Base-by-base conservation (phyloP, 225 moss, liverwort and hornwort species). In the Polytrichum formosum region DNA sequence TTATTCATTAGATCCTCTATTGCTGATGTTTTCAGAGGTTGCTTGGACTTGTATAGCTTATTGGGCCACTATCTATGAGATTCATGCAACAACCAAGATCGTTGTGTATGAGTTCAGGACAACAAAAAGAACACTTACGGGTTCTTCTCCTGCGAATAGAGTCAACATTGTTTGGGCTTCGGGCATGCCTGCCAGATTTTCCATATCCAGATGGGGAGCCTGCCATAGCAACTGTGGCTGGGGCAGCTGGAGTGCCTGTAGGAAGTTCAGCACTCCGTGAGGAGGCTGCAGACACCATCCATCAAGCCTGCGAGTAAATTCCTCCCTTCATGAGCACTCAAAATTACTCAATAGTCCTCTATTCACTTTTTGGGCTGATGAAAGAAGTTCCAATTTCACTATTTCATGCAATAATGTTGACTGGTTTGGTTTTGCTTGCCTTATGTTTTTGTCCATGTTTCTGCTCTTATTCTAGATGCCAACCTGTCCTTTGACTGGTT, bases 171-270 rank as follows among this genome's bases (percentile, higher is more conserved):
- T 70, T 74, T 78, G 93, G 91, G 75, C 63, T 91, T 46, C 80
- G 87, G 67, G 85, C 91, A 20, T 91, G 87, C 68, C 85, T 93
- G 67, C 91, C 93, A 64, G 91, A 93, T 77, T 93, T 93, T 63
- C 56, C 74, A 3, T 55, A 72, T 75, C 71, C 69, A 68, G 46
- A 53, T 67, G 80, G 65, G 25, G 77, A 68, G 68, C 69, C 54
- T 31, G 53, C 74, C 23, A 62, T 80, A 33, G 53, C 67, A 59
- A 84, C 72, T n/a, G 75, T 93, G 58, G 85, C 85, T 68, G 93
- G 93, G 37, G 80, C 78, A 22, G 79, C 80, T 29, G 93, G 93
- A 63, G 74, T 80, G 33, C 28, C 76, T 62, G 72, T 93, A 27
- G 85, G 85, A 35, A 80, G 78, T 69, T 72, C 87, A 28, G 70